Base-by-base conservation (phyloP, 345 rosid genomes). In the Salix koriyanagi region DNA sequence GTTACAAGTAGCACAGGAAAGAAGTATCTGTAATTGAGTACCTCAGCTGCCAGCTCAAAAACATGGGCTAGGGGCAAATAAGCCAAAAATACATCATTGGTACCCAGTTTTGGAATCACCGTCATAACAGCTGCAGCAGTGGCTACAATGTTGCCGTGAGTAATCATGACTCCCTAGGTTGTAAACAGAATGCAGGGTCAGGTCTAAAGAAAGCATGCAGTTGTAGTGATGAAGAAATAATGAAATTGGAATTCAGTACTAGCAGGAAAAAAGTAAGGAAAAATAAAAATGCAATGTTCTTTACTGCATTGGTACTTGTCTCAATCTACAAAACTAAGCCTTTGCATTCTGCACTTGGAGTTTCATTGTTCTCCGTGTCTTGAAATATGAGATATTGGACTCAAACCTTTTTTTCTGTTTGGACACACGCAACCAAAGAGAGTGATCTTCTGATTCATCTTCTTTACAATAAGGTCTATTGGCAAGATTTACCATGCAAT, bases 41-140 rank as follows among this genome's bases (percentile, higher is more conserved):
- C 98, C 97, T 92, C 98, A 80, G 97, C 97, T 73, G 88, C 97
- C 76, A 94, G 87, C 76, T 94, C 98, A 74, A 94, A 88, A 79
- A 94, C 97, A 89, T 94, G 98, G 80, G 97, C 97, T 69, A 94
- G 85, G 68, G 98, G 97, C 89, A 94, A 88, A 83, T 91, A 94
- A 2, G 95, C 98, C 80, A 94, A 70, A 66, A 86, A 94, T 30
- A 80, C 85, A 74, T 94, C 97, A 66, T 83, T 78, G 25, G 34
- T 82, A 34, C 88, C 82, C 34, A 90, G 70, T 54, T 87, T 82
- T 48, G 97, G 97, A 70, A 94, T 79, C 80, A 87, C 88, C 13
- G 86, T 86, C 86, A 86, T 87, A 80, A 91, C 97, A 60, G 88
- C 98, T 60, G 98, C 93, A 76, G 89, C 87, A 74, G 92, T 88